Evolutionary conservation across 768 basidiomycete genomes (phyloP).

Genomic region (Nidularia sp.): DNA sequence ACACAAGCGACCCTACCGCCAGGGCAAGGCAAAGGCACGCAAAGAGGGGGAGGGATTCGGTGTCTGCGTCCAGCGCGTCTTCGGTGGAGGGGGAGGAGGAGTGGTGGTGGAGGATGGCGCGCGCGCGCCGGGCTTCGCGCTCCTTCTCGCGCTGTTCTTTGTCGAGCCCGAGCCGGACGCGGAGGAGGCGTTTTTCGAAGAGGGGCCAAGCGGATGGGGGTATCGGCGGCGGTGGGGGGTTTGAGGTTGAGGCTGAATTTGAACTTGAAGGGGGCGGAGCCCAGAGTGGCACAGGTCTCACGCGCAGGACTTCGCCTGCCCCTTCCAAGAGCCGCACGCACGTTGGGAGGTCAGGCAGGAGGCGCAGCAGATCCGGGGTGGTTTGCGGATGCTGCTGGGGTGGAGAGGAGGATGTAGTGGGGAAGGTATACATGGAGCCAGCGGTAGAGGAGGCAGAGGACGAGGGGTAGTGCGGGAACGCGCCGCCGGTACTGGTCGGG

Average conservation of each 20-base stretch:
- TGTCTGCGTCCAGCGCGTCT: slow-evolving; percentile 1
- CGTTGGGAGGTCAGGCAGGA: slow-evolving; percentile 23
- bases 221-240: not conserved
- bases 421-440: not conserved
- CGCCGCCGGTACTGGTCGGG: slow-evolving; percentile 7
- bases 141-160: slow-evolving; percentile 6
- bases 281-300: slow-evolving; percentile 18
- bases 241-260: too few relatives aligned
- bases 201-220: too few relatives aligned
- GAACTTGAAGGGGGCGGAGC: not conserved
- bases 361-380: slow-evolving; percentile 17
- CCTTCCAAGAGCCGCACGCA: slow-evolving; percentile 20
- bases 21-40: not conserved
- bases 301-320: slow-evolving; percentile 17
- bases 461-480: slow-evolving; percentile 10
- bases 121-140: slow-evolving; percentile 1
- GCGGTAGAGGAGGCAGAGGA: not conserved
- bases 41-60: not conserved
- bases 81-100: slow-evolving; percentile 4
- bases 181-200: too few relatives aligned
- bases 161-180: too few relatives aligned
- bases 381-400: not conserved
- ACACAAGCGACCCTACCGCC: not conserved
- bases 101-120: slow-evolving; percentile 2
- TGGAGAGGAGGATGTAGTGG: not conserved